Conservation (phyloP, 176 grass and related monocot genomes). For the Metroxylon sagu region DNA sequence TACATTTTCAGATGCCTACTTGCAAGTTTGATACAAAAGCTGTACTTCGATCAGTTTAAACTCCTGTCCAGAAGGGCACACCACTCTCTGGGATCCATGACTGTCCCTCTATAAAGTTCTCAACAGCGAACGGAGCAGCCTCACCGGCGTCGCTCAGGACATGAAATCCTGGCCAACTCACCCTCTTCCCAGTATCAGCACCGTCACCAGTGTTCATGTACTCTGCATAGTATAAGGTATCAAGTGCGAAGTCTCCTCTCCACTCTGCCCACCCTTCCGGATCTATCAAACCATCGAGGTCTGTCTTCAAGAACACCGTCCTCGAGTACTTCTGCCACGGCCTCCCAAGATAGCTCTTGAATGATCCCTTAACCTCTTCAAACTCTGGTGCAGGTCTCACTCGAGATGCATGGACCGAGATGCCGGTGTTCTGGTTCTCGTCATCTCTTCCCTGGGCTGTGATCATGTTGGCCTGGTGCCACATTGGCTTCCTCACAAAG, state of each 20-base stretch:
- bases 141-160: background rate
- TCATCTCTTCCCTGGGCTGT: constrained; percentile 3
- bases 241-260: background rate
- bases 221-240: background rate
- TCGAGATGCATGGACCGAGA: background rate
- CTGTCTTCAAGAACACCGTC: background rate
- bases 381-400: background rate
- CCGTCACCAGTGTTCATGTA: constrained; percentile 1
- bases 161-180: background rate
- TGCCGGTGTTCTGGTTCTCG: background rate
- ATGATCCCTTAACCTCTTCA: background rate
- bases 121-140: background rate
- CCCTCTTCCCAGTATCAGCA: background rate
- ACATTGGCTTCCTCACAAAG: constrained; percentile 1
- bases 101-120: background rate
- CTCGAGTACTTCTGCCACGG: constrained; percentile 1
- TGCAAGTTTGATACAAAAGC: no score
- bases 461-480: background rate
- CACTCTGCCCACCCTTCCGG: background rate
- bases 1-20: no score
- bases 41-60: no score
- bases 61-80: background rate
- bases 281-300: background rate
- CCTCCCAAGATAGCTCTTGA: background rate
- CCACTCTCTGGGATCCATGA: background rate